Evolutionary conservation across 495 filamentous ascomycete genomes (phyloP).

Genomic region (Talaromyces adpressus): DNA sequence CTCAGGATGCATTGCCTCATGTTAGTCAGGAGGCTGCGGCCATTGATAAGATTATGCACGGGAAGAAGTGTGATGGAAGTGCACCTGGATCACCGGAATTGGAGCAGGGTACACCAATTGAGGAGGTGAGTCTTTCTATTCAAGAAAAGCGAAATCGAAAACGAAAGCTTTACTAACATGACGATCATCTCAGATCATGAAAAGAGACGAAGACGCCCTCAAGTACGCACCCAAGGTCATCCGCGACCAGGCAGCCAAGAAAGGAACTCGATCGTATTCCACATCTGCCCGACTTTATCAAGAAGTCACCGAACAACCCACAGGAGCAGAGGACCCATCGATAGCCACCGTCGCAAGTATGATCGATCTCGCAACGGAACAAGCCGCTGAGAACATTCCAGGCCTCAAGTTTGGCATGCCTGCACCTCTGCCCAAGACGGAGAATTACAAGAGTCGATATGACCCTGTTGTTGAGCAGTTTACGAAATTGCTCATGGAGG

Average conservation of each 20-base stretch:
- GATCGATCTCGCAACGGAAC: slow-evolving; percentile 27
- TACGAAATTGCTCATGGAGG: slow-evolving; percentile 80
- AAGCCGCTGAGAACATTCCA: slow-evolving; percentile 23
- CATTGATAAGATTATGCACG: slow-evolving; percentile 43
- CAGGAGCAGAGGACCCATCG: slow-evolving; percentile 18
- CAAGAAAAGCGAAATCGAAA: background rate
- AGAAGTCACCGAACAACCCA: slow-evolving; percentile 17
- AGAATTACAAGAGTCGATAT: slow-evolving; percentile 69
- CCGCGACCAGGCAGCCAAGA: slow-evolving; percentile 41
- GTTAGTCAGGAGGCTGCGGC: slow-evolving; percentile 60
- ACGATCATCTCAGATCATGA: slow-evolving; percentile 47
- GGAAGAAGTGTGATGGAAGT: slow-evolving; percentile 35
- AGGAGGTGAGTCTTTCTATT: slow-evolving; percentile 45
- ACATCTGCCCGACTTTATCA: slow-evolving; percentile 39
- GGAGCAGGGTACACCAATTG: slow-evolving; percentile 57
- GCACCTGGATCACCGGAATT: slow-evolving; percentile 50
- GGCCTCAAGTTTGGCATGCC: slow-evolving; percentile 75
- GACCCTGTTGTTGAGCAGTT: slow-evolving; percentile 76
- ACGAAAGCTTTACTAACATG: background rate
- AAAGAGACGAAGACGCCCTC: slow-evolving; percentile 52
- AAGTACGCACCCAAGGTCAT: slow-evolving; percentile 65
- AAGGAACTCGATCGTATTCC: slow-evolving; percentile 51
- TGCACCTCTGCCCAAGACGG: slow-evolving; percentile 49
- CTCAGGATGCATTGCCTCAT: slow-evolving; percentile 49
- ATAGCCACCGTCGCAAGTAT: slow-evolving; percentile 31